These are phyloP conservation scores for Rhodotorula sp. DNA, from an alignment of 1,284 basidiomycete species.

Conservation along the genomic window DNA sequence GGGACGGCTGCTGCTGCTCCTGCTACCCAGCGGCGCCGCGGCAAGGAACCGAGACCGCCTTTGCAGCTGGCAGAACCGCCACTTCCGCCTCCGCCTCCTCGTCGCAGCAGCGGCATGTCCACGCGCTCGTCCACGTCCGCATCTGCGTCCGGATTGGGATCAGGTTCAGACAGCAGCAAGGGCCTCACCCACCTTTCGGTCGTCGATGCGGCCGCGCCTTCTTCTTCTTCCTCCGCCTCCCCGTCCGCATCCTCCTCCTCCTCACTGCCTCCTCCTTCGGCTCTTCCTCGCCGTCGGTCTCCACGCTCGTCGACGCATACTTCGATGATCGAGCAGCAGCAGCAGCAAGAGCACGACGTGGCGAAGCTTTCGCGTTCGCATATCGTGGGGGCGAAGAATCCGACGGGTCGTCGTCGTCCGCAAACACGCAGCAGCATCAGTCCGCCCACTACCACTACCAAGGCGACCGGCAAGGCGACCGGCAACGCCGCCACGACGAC, in stretches of 20 bases:
- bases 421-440: neutral
- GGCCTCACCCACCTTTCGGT: too few relatives aligned
- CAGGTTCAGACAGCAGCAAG: neutral
- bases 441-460: neutral
- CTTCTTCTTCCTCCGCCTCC: neutral
- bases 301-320: too few relatives aligned
- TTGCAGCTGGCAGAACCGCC: neutral
- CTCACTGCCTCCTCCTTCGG: neutral
- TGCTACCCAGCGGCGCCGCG: too few relatives aligned
- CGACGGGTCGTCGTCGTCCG: neutral
- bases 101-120: neutral
- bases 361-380: too few relatives aligned
- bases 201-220: neutral
- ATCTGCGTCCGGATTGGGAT: neutral
- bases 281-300: too few relatives aligned
- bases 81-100: neutral
- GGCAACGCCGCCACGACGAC: neutral
- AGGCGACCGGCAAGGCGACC: neutral
- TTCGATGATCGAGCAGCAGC: too few relatives aligned
- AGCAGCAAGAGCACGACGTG: too few relatives aligned
- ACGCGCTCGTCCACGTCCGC: neutral
- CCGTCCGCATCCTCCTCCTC: neutral
- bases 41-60: neutral
- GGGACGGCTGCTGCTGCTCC: too few relatives aligned
- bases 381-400: too few relatives aligned